A percentile compares a stretch with the other conserved stretches of the same genome.
Evolutionary conservation across 257 asterid species (phyloP).

Genomic region (Euphrasia confusa): DNA sequence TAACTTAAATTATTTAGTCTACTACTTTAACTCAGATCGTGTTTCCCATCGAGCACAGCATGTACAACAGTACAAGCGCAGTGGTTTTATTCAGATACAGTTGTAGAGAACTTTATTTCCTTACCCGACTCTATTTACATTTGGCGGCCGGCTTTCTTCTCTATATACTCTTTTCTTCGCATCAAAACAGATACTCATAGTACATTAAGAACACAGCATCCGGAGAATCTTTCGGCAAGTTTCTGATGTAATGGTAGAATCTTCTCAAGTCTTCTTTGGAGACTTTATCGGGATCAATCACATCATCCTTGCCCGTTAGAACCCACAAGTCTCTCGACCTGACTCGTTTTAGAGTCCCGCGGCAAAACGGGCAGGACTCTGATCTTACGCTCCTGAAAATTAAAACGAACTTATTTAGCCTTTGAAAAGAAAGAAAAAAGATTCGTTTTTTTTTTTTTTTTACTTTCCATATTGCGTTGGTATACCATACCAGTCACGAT

Average conservation of each 20-base stretch:
- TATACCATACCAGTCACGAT: conserved; percentile 78
- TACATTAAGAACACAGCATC: conserved; percentile 73
- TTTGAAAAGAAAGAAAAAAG: neutral
- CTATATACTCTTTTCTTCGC: conserved; percentile 26
- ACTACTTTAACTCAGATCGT: neutral
- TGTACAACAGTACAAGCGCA: conserved; percentile 26
- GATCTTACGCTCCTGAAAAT: conserved; percentile 72
- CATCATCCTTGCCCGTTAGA: conserved; percentile 67
- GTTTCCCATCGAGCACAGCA: conserved; percentile 29
- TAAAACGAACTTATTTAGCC: neutral
- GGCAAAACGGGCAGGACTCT: conserved; percentile 85
- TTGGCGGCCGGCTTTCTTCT: conserved; percentile 42
- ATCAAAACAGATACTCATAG: conserved; percentile 67
- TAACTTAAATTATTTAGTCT: no score
- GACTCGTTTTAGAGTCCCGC: conserved; percentile 72
- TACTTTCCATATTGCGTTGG: neutral
- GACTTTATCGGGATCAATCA: conserved; percentile 54
- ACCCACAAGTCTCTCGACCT: conserved; percentile 79
- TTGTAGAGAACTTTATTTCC: conserved; percentile 22
- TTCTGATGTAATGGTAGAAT: conserved; percentile 63
- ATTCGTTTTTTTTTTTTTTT: no score
- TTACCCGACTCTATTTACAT: conserved; percentile 56
- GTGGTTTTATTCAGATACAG: conserved; percentile 35
- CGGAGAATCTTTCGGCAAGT: conserved; percentile 70
- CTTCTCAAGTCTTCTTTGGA: conserved; percentile 55